phyloP scores from a whole-genome alignment of 2,329 filamentous ascomycete species.

The Diaporthe vaccinii region DNA sequence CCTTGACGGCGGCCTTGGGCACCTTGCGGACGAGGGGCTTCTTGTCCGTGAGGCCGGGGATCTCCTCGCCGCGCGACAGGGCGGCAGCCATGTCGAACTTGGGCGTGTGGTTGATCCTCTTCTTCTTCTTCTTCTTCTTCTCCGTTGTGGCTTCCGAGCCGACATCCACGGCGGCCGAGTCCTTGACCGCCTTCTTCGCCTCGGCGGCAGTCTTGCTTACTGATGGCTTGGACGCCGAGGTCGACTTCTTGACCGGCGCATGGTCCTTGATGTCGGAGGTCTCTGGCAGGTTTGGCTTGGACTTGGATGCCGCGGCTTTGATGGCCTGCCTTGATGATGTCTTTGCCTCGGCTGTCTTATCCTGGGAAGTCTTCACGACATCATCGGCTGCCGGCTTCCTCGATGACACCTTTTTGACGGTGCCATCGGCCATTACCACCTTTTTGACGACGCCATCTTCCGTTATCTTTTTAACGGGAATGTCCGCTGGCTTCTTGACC shows the following conservation, averaged over 20 bases:
- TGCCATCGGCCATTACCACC: not conserved
- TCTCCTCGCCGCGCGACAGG: constrained; percentile 38
- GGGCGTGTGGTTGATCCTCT: constrained; percentile 39
- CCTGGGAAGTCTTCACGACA: constrained; percentile 8
- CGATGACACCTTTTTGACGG: not conserved
- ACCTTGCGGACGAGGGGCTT: constrained; percentile 30
- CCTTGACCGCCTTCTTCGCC: constrained; percentile 28
- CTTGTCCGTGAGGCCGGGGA: constrained; percentile 39
- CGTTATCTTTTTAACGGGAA: not conserved
- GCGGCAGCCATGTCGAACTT: constrained; percentile 38
- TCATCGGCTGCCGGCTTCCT: not conserved
- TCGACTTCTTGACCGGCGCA: constrained; percentile 28
- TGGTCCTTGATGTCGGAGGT: constrained; percentile 39
- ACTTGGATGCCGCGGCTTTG: constrained; percentile 14
- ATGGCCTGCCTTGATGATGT: constrained; percentile 21
- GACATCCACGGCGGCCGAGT: constrained; percentile 14
- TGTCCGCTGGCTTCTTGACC: not conserved
- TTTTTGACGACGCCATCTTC: not conserved
- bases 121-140: constrained; percentile 42
- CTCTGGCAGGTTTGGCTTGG: constrained; percentile 9
- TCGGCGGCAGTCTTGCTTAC: constrained; percentile 33
- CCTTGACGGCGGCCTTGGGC: constrained; percentile 27
- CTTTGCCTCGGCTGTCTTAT: constrained; percentile 15
- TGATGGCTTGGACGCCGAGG: constrained; percentile 20
- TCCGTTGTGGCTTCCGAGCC: constrained; percentile 33